A percentile compares a stretch with the other conserved stretches of the same genome.
Evolutionary conservation across 2,329 filamentous ascomycete genomes (phyloP).

Genomic region (Pseudogymnoascus sp.): DNA sequence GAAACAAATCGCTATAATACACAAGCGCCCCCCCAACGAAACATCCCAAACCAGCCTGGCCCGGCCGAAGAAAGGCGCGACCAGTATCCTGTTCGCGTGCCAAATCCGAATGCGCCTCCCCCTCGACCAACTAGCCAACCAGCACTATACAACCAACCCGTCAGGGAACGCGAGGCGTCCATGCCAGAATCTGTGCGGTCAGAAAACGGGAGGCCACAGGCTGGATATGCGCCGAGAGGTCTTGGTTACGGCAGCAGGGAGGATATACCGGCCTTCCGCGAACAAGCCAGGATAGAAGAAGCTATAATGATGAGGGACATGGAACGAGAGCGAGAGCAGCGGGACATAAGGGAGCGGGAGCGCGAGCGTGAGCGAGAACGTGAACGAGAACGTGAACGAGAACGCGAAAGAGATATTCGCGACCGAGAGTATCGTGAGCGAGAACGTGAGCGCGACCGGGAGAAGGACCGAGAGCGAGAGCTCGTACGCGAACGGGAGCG

Average conservation of each 20-base stretch:
- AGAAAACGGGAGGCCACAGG: constrained; percentile 1
- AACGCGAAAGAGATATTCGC: constrained; percentile 29
- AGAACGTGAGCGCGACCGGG: constrained; percentile 39
- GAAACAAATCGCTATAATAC: constrained; percentile 53
- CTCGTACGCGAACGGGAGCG: constrained; percentile 8
- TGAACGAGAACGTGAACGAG: constrained; percentile 37
- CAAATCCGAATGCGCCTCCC: constrained; percentile 24
- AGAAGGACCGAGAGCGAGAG: constrained; percentile 27
- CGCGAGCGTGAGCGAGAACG: constrained; percentile 20
- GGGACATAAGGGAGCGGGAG: constrained; percentile 18
- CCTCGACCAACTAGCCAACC: constrained; percentile 30
- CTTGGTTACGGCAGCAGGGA: constrained; percentile 23
- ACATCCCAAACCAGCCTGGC: constrained; percentile 30
- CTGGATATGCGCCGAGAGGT: constrained; percentile 14
- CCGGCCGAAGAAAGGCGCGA: constrained; percentile 41
- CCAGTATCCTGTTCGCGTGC: constrained; percentile 18
- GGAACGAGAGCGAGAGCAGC: constrained; percentile 34
- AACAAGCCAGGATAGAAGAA: constrained; percentile 37
- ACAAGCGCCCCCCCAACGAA: constrained; percentile 46
- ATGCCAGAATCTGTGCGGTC: neutral
- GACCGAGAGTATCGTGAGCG: constrained; percentile 26
- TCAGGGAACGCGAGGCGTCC: constrained; percentile 4
- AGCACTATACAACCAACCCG: constrained; percentile 17
- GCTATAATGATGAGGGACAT: constrained; percentile 36
- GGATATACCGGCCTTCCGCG: constrained; percentile 27